These are phyloP conservation scores for Cymodocea nodosa DNA, from an alignment of 116 monocot genomes.

Conservation along the genomic window DNA sequence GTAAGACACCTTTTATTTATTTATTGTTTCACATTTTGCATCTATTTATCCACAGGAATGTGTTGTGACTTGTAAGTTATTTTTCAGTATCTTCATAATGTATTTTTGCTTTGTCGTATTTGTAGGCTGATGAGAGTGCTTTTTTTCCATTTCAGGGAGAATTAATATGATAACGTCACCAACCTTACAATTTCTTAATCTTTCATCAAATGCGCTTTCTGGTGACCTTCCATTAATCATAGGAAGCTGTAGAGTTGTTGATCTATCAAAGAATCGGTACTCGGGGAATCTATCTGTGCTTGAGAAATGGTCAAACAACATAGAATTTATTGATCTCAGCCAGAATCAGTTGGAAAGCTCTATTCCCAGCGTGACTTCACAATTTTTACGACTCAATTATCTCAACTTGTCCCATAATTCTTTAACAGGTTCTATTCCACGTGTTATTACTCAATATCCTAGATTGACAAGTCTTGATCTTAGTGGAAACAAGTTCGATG, in stretches of 20 bases:
- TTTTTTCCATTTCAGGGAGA: conserved; percentile 40
- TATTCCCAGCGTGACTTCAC: conserved; percentile 52
- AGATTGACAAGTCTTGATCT: conserved; percentile 70
- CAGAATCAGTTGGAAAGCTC: conserved; percentile 57
- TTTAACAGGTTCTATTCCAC: conserved; percentile 37
- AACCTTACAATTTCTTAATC: conserved; percentile 59
- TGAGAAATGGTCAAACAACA: conserved; percentile 64
- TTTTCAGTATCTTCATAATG: not conserved
- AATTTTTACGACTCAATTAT: conserved; percentile 70
- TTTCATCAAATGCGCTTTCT: conserved; percentile 70
- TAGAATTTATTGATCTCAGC: conserved; percentile 82
- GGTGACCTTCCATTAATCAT: conserved; percentile 80
- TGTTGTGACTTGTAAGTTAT: not conserved
- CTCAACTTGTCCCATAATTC: conserved; percentile 70
- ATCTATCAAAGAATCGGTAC: conserved; percentile 71
- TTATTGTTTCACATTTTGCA: not conserved
- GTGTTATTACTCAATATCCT: conserved; percentile 40
- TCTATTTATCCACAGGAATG: not conserved
- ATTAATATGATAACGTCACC: conserved; percentile 90
- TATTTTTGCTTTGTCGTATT: too few species aligned
- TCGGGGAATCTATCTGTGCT: conserved; percentile 70
- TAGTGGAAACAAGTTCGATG: conserved; percentile 59
- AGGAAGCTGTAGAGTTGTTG: conserved; percentile 62
- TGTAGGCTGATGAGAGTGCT: too few species aligned
- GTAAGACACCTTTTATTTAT: not conserved